These are phyloP conservation scores for Bruguiera sexangula DNA, from an alignment of 345 rosid species.

Conservation along the genomic window DNA sequence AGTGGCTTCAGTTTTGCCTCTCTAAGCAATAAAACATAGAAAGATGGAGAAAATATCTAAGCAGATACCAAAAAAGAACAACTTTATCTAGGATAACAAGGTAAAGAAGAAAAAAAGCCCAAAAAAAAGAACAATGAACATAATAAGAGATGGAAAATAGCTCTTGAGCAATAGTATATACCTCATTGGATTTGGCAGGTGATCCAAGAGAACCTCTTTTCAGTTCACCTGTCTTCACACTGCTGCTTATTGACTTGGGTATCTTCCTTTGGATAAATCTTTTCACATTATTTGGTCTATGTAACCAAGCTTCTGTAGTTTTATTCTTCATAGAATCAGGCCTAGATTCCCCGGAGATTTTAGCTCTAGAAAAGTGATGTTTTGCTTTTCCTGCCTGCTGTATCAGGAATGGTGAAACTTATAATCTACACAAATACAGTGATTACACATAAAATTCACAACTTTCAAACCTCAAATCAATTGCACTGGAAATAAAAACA, in stretches of 20 bases:
- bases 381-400: constrained; percentile 43
- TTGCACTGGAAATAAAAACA: no score
- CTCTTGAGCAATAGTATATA: neutral
- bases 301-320: constrained; percentile 19
- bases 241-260: constrained; percentile 16
- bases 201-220: constrained; percentile 26
- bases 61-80: no score
- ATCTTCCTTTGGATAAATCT: constrained; percentile 21
- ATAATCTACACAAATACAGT: neutral
- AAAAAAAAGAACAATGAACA: no score
- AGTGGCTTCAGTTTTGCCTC: no score
- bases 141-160: neutral
- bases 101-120: no score
- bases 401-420: neutral
- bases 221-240: constrained; percentile 26
- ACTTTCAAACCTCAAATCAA: no score
- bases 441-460: no score
- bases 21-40: no score
- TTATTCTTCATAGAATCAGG: constrained; percentile 30
- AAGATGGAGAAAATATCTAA: no score
- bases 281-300: constrained; percentile 22
- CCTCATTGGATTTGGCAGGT: constrained; percentile 37
- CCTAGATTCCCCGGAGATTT: constrained; percentile 31
- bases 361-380: constrained; percentile 33
- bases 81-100: no score